Evolutionary conservation across 306 rosid species (phyloP), one percentile per base, ranked within the genome.

Genomic region (Clitoria ternatea): DNA sequence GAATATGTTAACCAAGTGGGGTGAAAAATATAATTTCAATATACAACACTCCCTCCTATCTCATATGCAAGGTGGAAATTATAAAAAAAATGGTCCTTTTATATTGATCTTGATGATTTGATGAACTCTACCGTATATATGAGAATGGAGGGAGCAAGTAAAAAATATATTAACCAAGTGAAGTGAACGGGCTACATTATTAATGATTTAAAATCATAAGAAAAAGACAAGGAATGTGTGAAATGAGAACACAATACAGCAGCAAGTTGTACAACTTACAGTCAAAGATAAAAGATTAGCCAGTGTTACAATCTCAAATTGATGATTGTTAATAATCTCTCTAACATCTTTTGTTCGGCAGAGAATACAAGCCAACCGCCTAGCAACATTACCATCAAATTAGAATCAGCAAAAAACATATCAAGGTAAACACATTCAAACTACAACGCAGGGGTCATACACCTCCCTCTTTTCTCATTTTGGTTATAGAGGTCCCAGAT

Each of bases 261-360:
- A n/a, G n/a, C n/a, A n/a, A n/a, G n/a, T n/a, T n/a, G 40, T 20
- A 2, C 29, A 33, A 75, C 86, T 83, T 79, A 91, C 97, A 0
- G 75, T 79, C 77, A 91, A 63, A 65, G 96, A 83, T 32, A 92
- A 86, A 54, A 91, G 45, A 85, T 86, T 91, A 50, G 97, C 97
- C 17, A 91, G 86, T 49, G 97, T 85, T 49, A 72, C 72, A 74
- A 91, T 88, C 85, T 86, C 97, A 48, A 88, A 72, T 71, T 83
- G 81, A 69, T 66, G 84, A 44, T 39, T 45, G 32, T 15, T 66
- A 55, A 83, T 54, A 76, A 83, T 54, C 57, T 72, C 79, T 54
- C 40, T 56, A 53, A 67, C 77, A 43, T 1, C 77, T 19, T 17
- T 65, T n/a, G 79, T 44, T 59, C 76, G 81, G 74, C 79, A 75